phyloP scores from a whole-genome alignment of 169 alveolate genomes.

The Eimeria sp. region DNA sequence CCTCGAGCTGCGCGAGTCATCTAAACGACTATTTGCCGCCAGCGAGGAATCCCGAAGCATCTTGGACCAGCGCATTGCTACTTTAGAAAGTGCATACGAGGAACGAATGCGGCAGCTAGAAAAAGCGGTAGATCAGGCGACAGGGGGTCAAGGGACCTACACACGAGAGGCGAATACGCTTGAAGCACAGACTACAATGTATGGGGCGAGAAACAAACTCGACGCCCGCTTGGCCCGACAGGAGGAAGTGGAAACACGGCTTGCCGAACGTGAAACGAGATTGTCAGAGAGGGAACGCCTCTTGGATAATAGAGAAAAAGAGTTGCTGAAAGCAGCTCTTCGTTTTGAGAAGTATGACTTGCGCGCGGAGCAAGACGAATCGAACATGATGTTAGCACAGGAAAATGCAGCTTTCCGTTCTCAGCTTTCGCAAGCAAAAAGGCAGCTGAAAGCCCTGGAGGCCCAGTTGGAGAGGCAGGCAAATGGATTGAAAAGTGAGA shows the following conservation, averaged over 20 bases:
- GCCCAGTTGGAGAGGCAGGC: slow-evolving; percentile 25
- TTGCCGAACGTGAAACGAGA: slow-evolving; percentile 13
- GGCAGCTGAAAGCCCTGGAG: slow-evolving; percentile 5
- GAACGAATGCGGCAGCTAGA: slow-evolving; percentile 33
- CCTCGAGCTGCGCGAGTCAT: slow-evolving; percentile 50
- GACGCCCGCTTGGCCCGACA: slow-evolving; percentile 7
- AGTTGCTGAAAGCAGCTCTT: neutral
- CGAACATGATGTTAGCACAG: slow-evolving; percentile 7
- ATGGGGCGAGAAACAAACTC: slow-evolving; percentile 8
- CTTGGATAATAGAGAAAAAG: neutral
- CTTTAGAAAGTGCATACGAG: slow-evolving; percentile 8
- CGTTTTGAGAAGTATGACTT: neutral
- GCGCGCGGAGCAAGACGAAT: neutral
- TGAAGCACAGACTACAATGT: neutral
- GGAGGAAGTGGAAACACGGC: slow-evolving; percentile 3
- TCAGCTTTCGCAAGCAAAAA: slow-evolving; percentile 18
- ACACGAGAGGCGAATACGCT: neutral
- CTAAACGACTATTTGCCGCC: slow-evolving; percentile 9
- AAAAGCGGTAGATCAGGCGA: slow-evolving; percentile 21
- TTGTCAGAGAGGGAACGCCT: slow-evolving; percentile 40
- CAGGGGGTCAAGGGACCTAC: neutral
- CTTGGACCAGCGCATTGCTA: slow-evolving; percentile 42
- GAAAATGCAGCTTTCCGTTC: slow-evolving; percentile 4
- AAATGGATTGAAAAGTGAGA: neutral
- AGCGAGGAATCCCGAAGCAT: neutral